These are phyloP conservation scores for Umbelopsis sp. DNA, from an alignment of 371 early-diverging fungal genomes.

Conservation along the genomic window DNA sequence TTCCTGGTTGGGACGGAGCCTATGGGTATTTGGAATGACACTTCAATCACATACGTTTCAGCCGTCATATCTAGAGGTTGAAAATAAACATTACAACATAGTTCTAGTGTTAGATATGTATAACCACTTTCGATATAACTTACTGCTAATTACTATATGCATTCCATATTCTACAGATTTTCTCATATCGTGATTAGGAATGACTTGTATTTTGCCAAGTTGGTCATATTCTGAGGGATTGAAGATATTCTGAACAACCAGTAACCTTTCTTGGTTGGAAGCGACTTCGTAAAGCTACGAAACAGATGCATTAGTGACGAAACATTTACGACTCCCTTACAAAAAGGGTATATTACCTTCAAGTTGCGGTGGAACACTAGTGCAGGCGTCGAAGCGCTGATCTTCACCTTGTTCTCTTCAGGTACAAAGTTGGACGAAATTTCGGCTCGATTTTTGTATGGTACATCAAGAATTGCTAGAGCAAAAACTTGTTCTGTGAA, in stretches of 20 bases:
- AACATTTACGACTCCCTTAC: background rate
- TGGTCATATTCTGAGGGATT: background rate
- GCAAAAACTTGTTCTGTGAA: slow-evolving; percentile 47
- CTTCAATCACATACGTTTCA: slow-evolving; percentile 31
- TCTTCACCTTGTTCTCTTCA: slow-evolving; percentile 26
- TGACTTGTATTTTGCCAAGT: background rate
- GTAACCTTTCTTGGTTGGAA: background rate
- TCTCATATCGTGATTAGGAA: slow-evolving; percentile 8
- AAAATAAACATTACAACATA: no score
- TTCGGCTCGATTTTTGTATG: slow-evolving; percentile 32
- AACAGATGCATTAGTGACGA: background rate
- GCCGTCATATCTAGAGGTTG: slow-evolving; percentile 33
- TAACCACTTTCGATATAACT: background rate
- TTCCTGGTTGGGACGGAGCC: slow-evolving; percentile 40
- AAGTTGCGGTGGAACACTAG: slow-evolving; percentile 51
- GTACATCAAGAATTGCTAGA: slow-evolving; percentile 49
- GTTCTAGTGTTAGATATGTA: no score
- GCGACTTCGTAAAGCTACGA: background rate
- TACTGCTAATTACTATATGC: slow-evolving; percentile 45
- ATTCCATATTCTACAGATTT: slow-evolving; percentile 38
- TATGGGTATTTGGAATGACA: slow-evolving; percentile 46
- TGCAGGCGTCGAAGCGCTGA: slow-evolving; percentile 37
- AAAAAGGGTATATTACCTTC: slow-evolving; percentile 19
- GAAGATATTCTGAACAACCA: slow-evolving; percentile 13
- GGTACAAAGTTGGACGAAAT: slow-evolving; percentile 24